Evolutionary conservation across 2,329 filamentous ascomycete species (phyloP).

Genomic region (Ilyonectria destructans): DNA sequence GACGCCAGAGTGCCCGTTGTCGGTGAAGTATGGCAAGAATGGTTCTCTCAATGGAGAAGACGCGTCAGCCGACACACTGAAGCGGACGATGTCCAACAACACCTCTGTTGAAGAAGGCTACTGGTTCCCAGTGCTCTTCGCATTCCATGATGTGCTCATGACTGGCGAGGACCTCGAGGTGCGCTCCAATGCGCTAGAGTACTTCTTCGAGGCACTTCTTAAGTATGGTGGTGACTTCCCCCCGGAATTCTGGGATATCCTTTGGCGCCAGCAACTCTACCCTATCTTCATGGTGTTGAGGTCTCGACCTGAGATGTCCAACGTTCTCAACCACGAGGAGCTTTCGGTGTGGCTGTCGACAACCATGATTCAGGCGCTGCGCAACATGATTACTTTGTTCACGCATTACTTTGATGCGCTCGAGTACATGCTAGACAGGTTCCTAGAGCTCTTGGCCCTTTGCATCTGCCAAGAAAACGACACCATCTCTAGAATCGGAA

Average conservation of each 20-base stretch:
- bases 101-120: constrained; percentile 97
- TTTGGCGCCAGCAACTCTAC: constrained; percentile 97
- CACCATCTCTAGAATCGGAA: constrained; percentile 96
- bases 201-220: constrained; percentile 95
- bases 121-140: constrained; percentile 98
- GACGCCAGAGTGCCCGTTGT: constrained; percentile 94
- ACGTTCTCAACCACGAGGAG: constrained; percentile 95
- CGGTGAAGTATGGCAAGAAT: constrained; percentile 68
- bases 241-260: constrained; percentile 96
- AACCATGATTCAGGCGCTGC: constrained; percentile 98
- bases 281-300: constrained; percentile 99
- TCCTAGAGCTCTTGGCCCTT: constrained; percentile 91
- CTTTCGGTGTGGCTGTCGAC: constrained; percentile 98
- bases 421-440: constrained; percentile 98
- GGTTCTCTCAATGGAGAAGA: constrained; percentile 62
- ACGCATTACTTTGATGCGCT: constrained; percentile 98
- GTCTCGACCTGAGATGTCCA: constrained; percentile 96
- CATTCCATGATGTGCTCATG: constrained; percentile 99
- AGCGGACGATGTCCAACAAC: constrained; percentile 78
- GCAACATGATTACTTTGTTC: constrained; percentile 98
- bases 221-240: constrained; percentile 94
- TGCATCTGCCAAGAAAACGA: constrained; percentile 99
- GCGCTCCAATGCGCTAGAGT: constrained; percentile 90
- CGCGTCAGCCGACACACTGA: constrained; percentile 61
- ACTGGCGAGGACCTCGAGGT: constrained; percentile 98